These are phyloP conservation scores for Madurella fahalii DNA, from an alignment of 2,329 filamentous ascomycete species.

Conservation along the genomic window DNA sequence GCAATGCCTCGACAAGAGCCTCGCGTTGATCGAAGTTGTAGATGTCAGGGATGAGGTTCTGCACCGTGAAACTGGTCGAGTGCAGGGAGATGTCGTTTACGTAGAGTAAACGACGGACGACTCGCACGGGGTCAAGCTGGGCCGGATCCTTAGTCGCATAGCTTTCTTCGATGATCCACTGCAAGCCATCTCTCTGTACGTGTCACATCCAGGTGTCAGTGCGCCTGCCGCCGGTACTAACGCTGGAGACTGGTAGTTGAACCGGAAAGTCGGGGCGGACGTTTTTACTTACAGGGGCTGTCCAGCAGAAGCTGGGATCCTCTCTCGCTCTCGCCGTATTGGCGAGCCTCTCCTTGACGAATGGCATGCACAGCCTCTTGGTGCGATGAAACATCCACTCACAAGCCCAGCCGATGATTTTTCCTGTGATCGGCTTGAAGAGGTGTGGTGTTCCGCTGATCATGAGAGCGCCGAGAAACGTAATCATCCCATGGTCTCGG, in stretches of 20 bases:
- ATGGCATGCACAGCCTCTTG: neutral
- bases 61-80: conserved; percentile 1
- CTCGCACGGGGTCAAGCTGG: neutral
- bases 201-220: too few relatives aligned
- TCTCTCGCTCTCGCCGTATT: neutral
- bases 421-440: neutral
- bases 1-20: neutral
- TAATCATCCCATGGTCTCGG: conserved; percentile 1
- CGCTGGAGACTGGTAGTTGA: too few relatives aligned
- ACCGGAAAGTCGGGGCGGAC: too few relatives aligned
- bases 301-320: neutral
- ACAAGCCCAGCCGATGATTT: neutral
- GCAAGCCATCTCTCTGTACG: neutral
- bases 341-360: conserved; percentile 1
- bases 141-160: conserved; percentile 1
- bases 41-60: conserved; percentile 2
- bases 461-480: conserved; percentile 2
- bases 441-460: conserved; percentile 1
- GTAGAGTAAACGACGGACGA: neutral
- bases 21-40: neutral
- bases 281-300: neutral
- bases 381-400: neutral
- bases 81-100: neutral
- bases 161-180: neutral
- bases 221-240: too few relatives aligned